These are phyloP conservation scores for Glonium stellatum DNA, from an alignment of 495 filamentous ascomycete genomes.

Conservation along the genomic window DNA sequence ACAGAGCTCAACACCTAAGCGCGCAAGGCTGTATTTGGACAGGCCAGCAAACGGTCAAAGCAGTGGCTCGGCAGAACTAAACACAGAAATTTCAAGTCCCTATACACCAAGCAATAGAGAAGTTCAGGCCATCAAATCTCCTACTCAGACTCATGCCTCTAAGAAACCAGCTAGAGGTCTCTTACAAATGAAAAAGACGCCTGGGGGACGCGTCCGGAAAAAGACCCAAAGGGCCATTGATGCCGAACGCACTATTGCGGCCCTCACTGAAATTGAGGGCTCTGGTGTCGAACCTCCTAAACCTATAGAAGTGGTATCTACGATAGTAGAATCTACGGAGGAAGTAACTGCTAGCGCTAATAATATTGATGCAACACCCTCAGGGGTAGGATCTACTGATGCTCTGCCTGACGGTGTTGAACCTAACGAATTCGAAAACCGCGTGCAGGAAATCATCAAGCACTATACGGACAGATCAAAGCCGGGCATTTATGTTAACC, in stretches of 20 bases:
- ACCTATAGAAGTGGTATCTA: not conserved
- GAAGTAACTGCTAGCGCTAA: not conserved
- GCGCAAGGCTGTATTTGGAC: not conserved
- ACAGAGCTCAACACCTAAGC: not conserved
- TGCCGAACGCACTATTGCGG: not conserved
- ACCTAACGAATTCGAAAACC: not conserved
- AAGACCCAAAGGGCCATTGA: not conserved
- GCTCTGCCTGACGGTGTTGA: not conserved
- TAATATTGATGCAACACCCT: too few species aligned
- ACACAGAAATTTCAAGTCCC: not conserved
- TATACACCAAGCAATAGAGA: not conserved
- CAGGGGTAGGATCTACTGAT: too few species aligned
- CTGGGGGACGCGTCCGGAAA: not conserved
- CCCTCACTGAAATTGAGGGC: not conserved
- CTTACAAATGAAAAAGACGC: not conserved
- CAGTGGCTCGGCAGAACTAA: not conserved
- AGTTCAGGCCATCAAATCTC: not conserved
- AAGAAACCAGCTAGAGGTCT: not conserved
- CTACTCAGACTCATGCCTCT: not conserved
- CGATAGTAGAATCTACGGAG: not conserved
- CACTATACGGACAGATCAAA: slow-evolving; percentile 13
- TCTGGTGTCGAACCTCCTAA: not conserved
- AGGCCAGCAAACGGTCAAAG: not conserved
- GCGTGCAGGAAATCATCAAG: slow-evolving; percentile 17
- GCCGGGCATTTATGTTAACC: slow-evolving; percentile 48